Percentiles rank a stretch among this genome's conserved stretches.
Conservation (phyloP, 2,329 filamentous ascomycete genomes). For the Hypoxylon sp. region DNA sequence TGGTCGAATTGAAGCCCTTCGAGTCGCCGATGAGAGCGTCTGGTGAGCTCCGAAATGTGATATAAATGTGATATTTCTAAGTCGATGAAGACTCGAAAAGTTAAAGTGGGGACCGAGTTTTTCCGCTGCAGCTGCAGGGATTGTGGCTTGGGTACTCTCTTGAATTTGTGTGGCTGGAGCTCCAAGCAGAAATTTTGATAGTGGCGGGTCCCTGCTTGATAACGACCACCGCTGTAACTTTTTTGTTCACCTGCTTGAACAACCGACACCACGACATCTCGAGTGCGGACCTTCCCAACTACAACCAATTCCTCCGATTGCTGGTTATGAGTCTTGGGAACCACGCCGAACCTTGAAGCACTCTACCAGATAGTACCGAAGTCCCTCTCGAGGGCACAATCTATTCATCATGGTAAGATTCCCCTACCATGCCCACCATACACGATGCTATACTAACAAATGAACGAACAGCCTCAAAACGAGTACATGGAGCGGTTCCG, state of each 20-base stretch:
- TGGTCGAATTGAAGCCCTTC: slow-evolving; percentile 19
- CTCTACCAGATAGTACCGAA: slow-evolving; percentile 28
- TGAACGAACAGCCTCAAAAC: slow-evolving; percentile 78
- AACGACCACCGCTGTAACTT: slow-evolving; percentile 41
- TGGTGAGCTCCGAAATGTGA: slow-evolving; percentile 24
- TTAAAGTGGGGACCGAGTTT: slow-evolving; percentile 45
- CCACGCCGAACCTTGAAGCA: not conserved
- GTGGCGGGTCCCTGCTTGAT: slow-evolving; percentile 41
- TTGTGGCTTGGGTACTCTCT: not conserved
- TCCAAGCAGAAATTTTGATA: slow-evolving; percentile 38
- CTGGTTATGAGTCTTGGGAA: not conserved
- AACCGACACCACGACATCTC: slow-evolving; percentile 13
- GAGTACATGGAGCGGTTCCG: slow-evolving; percentile 67
- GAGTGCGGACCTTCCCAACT: not conserved
- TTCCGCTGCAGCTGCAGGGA: slow-evolving; percentile 21
- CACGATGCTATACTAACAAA: slow-evolving; percentile 35
- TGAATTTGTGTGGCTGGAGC: slow-evolving; percentile 42
- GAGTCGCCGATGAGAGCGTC: slow-evolving; percentile 8
- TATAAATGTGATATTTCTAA: slow-evolving; percentile 19
- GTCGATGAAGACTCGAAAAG: slow-evolving; percentile 38
- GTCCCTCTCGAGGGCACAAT: slow-evolving; percentile 52
- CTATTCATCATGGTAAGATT: slow-evolving; percentile 48
- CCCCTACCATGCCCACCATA: slow-evolving; percentile 30
- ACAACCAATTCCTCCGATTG: not conserved
- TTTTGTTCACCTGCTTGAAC: slow-evolving; percentile 36